Evolutionary conservation across 2,329 filamentous ascomycete genomes (phyloP).

Genomic region (Aspergillus novofumigatus): DNA sequence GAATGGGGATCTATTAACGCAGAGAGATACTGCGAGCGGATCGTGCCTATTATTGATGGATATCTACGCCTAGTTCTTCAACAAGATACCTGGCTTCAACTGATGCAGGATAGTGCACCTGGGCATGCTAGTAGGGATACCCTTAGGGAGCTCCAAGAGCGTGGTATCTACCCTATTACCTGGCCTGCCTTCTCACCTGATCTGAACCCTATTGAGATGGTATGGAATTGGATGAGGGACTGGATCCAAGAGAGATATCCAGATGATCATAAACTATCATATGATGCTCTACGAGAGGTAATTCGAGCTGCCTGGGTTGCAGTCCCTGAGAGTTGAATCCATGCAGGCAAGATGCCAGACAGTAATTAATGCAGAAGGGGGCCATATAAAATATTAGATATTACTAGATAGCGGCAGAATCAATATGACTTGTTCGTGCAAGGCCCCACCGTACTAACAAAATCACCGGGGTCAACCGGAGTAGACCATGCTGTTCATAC

Average conservation of each 20-base stretch:
- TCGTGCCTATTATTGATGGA: background rate
- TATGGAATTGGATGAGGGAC: no score
- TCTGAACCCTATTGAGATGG: no score
- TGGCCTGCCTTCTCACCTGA: no score
- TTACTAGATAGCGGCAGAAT: background rate
- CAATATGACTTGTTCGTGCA: background rate
- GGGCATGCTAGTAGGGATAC: background rate
- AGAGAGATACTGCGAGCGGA: background rate
- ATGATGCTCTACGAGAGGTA: no score
- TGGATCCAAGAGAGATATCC: no score
- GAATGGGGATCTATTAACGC: conserved; percentile 1
- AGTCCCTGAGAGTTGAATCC: no score
- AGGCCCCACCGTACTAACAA: background rate
- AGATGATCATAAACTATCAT: no score
- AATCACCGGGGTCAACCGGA: no score
- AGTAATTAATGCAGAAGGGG: conserved; percentile 4
- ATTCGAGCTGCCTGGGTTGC: no score
- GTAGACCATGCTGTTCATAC: background rate
- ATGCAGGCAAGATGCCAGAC: conserved; percentile 6
- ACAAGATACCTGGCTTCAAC: background rate
- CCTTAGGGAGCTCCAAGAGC: no score
- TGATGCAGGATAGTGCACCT: background rate
- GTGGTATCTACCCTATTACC: no score
- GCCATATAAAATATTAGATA: conserved; percentile 2
- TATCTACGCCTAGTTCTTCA: background rate